A percentile compares a stretch with the other conserved stretches of the same genome.
Evolutionary conservation across 345 rosid genomes (phyloP).

Genomic region (Ceriops decandra): DNA sequence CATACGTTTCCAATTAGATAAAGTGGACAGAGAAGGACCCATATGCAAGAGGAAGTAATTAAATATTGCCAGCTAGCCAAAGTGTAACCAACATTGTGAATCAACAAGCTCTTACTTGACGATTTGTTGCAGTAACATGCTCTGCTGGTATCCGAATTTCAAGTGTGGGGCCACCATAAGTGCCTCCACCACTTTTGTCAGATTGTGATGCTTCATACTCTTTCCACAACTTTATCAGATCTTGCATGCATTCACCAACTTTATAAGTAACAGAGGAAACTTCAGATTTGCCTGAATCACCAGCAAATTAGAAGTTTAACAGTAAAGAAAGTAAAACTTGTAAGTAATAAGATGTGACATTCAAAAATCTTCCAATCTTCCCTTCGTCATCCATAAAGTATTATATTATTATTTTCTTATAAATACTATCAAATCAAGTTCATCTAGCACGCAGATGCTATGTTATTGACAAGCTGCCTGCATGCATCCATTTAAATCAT

Average conservation of each 20-base stretch:
- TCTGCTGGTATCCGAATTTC: constrained; percentile 96
- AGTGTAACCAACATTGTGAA: constrained; percentile 7
- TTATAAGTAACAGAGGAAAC: constrained; percentile 79
- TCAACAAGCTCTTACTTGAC: constrained; percentile 62
- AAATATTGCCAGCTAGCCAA: neutral
- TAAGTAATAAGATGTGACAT: neutral
- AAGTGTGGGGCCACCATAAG: constrained; percentile 78
- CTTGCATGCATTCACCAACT: constrained; percentile 99
- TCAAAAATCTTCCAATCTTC: neutral
- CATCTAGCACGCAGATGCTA: too few relatives aligned
- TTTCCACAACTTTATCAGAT: constrained; percentile 86
- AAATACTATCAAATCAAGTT: too few relatives aligned
- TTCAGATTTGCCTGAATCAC: constrained; percentile 82
- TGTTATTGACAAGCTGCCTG: too few relatives aligned
- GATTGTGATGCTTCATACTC: constrained; percentile 69
- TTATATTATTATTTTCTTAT: neutral
- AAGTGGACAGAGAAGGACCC: neutral
- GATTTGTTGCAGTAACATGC: constrained; percentile 98
- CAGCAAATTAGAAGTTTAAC: constrained; percentile 26
- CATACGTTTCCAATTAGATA: neutral
- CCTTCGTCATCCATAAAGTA: neutral
- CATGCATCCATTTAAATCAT: neutral
- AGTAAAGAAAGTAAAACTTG: neutral
- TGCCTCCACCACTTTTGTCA: constrained; percentile 67
- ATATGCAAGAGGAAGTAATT: neutral